Evolutionary conservation across 148 eudicot species (phyloP).

Genomic region (Limonium bicolor): DNA sequence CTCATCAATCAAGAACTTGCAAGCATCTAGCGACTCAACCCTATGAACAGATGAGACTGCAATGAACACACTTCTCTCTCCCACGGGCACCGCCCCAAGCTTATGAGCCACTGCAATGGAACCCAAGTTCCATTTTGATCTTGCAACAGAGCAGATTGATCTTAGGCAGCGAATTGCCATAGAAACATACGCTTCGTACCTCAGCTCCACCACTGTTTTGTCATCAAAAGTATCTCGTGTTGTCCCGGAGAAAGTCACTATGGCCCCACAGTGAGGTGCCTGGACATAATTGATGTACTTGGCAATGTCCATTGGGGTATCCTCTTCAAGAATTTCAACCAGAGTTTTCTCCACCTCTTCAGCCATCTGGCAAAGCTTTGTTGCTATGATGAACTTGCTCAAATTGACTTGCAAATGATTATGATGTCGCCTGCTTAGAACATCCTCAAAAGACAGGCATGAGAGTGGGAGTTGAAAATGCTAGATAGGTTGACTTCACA

Average conservation of each 20-base stretch:
- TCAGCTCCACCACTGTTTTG: constrained; percentile 59
- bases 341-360: constrained; percentile 45
- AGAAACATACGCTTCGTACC: constrained; percentile 82
- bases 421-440: no score
- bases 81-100: constrained; percentile 63
- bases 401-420: no score
- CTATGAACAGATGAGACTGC: constrained; percentile 73
- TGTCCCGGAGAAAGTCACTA: constrained; percentile 80
- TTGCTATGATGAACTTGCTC: no score
- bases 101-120: constrained; percentile 61
- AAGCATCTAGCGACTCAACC: constrained; percentile 61
- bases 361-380: no score
- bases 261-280: constrained; percentile 67
- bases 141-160: constrained; percentile 53
- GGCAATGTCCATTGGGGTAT: constrained; percentile 46
- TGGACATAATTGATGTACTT: constrained; percentile 64
- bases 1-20: constrained; percentile 79
- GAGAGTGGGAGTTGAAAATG: no score
- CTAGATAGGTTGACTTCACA: no score
- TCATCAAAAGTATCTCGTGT: constrained; percentile 81
- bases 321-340: constrained; percentile 62
- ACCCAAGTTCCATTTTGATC: constrained; percentile 47
- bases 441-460: no score
- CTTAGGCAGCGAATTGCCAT: constrained; percentile 72
- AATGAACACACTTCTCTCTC: constrained; percentile 77